A percentile compares a stretch with the other conserved stretches of the same genome.
phyloP scores from a whole-genome alignment of 495 filamentous ascomycete species.

The Talaromyces thailandensis region DNA sequence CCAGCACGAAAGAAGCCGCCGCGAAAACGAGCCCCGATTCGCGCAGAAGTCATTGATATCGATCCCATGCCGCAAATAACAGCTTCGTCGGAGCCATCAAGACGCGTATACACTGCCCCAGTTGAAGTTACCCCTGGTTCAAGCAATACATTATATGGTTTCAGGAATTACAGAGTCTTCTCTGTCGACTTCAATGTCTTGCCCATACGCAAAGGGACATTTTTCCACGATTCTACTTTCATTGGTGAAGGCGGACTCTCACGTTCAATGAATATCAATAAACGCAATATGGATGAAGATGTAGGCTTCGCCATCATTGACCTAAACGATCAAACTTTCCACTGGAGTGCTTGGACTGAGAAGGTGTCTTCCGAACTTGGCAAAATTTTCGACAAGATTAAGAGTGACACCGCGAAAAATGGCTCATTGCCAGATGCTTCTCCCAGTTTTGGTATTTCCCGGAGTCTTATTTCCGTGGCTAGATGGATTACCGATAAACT shows the following conservation, averaged over 20 bases:
- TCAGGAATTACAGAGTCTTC: neutral
- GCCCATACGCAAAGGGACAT: conserved; percentile 57
- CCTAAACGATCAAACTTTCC: conserved; percentile 40
- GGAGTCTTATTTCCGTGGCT: conserved; percentile 27
- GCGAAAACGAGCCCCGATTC: neutral
- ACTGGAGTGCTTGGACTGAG: conserved; percentile 67
- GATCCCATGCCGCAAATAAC: neutral
- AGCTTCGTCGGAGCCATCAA: neutral
- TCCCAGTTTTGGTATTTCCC: neutral
- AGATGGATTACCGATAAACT: conserved; percentile 39
- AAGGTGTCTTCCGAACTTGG: conserved; percentile 59
- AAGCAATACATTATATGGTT: neutral
- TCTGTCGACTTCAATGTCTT: conserved; percentile 63
- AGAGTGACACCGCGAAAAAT: conserved; percentile 16
- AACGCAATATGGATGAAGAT: conserved; percentile 23
- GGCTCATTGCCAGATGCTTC: neutral
- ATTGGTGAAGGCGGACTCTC: conserved; percentile 63
- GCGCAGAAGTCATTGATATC: neutral
- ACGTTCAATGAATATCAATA: conserved; percentile 33
- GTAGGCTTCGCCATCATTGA: conserved; percentile 24
- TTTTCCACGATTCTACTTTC: conserved; percentile 68
- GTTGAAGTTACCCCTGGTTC: conserved; percentile 13
- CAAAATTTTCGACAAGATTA: conserved; percentile 44
- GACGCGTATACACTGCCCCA: neutral
- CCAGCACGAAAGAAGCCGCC: neutral